Evolutionary conservation across 2,329 filamentous ascomycete genomes (phyloP), one percentile per base, ranked within the genome.

Genomic region (Penicillium olsonii): DNA sequence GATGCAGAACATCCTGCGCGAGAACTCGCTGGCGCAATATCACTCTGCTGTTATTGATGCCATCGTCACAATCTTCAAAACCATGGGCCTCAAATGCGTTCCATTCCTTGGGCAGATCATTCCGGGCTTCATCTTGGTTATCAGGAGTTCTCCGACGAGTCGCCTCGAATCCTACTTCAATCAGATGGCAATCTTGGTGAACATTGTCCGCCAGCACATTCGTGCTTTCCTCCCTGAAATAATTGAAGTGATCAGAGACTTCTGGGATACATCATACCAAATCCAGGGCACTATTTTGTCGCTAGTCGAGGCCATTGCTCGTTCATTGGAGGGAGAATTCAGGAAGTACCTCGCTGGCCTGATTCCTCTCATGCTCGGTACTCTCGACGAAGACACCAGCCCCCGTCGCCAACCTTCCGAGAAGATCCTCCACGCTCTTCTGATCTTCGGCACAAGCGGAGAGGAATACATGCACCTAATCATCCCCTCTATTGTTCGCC

Each of bases 381-480:
- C 95, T 2, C 80, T 99, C 15, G 92, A 99, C 58, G 88, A 91
- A 56, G 94, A 99, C 66, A 79, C 77, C 8, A 87, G 87, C 1
- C 75, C 81, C 1, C 87, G 90, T 63, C 82, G 90, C n/a, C 80
- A 84, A 12, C 87, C 91, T 2, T 95, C 92, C 0, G 91, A 96
- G 67, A 87, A 87, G 60, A 92, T 99, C 4, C 78, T 99, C 19
- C 94, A 97, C 67, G 92, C 92, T 0, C 96, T 99, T 70, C 76
- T 99, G 22, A 89, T 99, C 0, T 99, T 99, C 67, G 95, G 95
- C 1, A 87, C 92, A 0, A 97, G 92, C 64, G 89, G 88, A 10
- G 94, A 99, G 68, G 94, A 99, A 68, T 99, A 99, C 69, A 99
- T 99, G 94, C 94, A 99, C 68, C 79, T 99, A 44, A 97, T 99